These are phyloP conservation scores for Cytospora piceae DNA, from an alignment of 2,329 filamentous ascomycete genomes.

Conservation along the genomic window DNA sequence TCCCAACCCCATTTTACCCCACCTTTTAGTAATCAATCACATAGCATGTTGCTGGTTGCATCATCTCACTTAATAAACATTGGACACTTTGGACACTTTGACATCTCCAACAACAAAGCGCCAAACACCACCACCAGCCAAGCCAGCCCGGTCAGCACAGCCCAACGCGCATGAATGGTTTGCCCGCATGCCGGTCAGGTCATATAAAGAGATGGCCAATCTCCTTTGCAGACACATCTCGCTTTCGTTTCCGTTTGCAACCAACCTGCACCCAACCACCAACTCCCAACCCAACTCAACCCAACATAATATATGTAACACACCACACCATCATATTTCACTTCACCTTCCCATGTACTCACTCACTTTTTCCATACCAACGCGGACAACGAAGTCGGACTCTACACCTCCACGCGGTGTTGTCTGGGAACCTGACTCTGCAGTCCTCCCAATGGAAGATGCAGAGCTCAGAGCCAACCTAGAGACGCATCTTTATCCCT, in stretches of 20 bases:
- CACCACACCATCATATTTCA: background rate
- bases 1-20: background rate
- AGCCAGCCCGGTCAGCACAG: too few species aligned
- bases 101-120: background rate
- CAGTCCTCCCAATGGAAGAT: background rate
- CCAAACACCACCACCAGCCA: background rate
- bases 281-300: background rate
- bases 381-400: conserved; percentile 23
- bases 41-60: background rate
- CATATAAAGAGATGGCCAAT: conserved; percentile 4
- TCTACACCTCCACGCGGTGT: conserved; percentile 29
- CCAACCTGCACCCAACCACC: background rate
- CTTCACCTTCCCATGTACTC: background rate
- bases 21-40: background rate
- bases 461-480: conserved; percentile 23
- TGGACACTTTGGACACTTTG: background rate
- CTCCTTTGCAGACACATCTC: conserved; percentile 11
- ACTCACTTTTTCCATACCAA: background rate
- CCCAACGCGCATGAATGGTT: conserved; percentile 5
- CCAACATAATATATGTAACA: background rate
- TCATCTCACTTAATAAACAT: background rate
- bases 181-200: background rate
- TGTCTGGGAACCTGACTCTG: conserved; percentile 27
- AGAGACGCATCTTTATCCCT: conserved; percentile 13
- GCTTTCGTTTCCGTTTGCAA: background rate